Percentiles rank a stretch among this genome's conserved stretches.
Evolutionary conservation across 2,329 filamentous ascomycete species (phyloP).

Genomic region (Colletotrichum ledebouriae): DNA sequence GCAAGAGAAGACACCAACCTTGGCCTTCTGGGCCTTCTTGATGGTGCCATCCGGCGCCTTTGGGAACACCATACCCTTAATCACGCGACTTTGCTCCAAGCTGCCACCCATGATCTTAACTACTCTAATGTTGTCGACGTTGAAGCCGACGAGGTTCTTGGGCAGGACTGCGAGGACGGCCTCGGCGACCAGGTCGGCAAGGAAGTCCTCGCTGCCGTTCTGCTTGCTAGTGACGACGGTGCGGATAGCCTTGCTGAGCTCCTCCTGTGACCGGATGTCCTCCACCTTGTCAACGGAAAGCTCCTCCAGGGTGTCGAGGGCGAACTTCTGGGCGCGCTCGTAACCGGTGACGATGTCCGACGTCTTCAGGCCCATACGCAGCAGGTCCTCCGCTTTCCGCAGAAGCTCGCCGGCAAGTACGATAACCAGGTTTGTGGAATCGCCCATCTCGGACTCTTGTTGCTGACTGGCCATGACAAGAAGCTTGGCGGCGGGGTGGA

Average conservation of each 20-base stretch:
- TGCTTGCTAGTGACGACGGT: slow-evolving; percentile 98
- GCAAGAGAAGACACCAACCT: slow-evolving; percentile 97
- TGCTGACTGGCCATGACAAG: slow-evolving; percentile 99
- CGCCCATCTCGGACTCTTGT: slow-evolving; percentile 99
- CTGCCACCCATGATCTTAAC: slow-evolving; percentile 99
- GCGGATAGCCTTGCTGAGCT: slow-evolving; percentile 94
- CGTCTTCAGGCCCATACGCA: slow-evolving; percentile 98
- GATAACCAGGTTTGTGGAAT: slow-evolving; percentile 98
- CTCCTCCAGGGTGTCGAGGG: slow-evolving; percentile 87
- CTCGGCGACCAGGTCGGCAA: slow-evolving; percentile 90
- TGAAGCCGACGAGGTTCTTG: slow-evolving; percentile 96
- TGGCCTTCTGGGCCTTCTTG: slow-evolving; percentile 93
- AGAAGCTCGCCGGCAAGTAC: slow-evolving; percentile 94
- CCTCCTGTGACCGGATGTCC: slow-evolving; percentile 82
- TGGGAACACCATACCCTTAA: slow-evolving; percentile 98
- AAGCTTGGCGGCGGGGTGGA: slow-evolving; percentile 97
- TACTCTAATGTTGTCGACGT: slow-evolving; percentile 98
- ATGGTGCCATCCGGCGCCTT: slow-evolving; percentile 92
- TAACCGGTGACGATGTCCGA: slow-evolving; percentile 97
- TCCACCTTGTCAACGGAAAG: slow-evolving; percentile 91
- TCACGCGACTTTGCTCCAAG: slow-evolving; percentile 91
- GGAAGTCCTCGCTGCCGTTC: slow-evolving; percentile 89
- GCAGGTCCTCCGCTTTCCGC: slow-evolving; percentile 95
- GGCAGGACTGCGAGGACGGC: slow-evolving; percentile 88
- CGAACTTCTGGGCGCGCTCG: slow-evolving; percentile 92